These are phyloP conservation scores for Boletus edulis DNA, from an alignment of 768 basidiomycete genomes.

Conservation along the genomic window DNA sequence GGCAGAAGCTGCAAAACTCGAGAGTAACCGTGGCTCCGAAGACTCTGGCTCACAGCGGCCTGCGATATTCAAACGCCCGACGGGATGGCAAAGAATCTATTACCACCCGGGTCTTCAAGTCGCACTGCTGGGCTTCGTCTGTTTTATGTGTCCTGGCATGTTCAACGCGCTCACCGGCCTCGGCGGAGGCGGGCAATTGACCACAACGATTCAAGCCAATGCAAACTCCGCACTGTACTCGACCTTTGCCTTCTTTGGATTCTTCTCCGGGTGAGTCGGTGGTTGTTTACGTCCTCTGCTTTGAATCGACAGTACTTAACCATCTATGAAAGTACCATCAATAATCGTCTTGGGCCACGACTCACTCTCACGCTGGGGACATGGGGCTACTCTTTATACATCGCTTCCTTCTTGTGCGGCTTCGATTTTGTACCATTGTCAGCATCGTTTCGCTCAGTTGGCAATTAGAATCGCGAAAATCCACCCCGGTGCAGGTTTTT, in stretches of 20 bases:
- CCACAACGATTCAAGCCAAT: slow-evolving; percentile 61
- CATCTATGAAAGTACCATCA: slow-evolving; percentile 53
- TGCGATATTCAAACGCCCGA: slow-evolving; percentile 44
- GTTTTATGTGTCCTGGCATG: slow-evolving; percentile 60
- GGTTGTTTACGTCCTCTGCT: not conserved
- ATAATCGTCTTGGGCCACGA: slow-evolving; percentile 60
- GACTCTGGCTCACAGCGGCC: slow-evolving; percentile 17
- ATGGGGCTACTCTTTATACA: slow-evolving; percentile 49
- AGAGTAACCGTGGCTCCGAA: slow-evolving; percentile 12
- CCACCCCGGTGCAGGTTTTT: slow-evolving; percentile 42
- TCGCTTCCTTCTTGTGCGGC: slow-evolving; percentile 44
- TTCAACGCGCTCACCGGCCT: slow-evolving; percentile 80
- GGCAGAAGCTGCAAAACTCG: slow-evolving; percentile 17
- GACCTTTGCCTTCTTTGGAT: slow-evolving; percentile 58
- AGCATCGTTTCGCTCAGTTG: not conserved
- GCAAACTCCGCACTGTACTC: slow-evolving; percentile 66
- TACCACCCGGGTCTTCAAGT: slow-evolving; percentile 46
- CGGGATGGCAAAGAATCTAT: slow-evolving; percentile 52
- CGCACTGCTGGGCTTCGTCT: slow-evolving; percentile 61
- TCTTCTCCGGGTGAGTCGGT: slow-evolving; percentile 64
- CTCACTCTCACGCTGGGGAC: slow-evolving; percentile 51
- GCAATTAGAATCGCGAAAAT: slow-evolving; percentile 41
- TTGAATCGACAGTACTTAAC: not conserved
- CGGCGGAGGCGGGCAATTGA: slow-evolving; percentile 75
- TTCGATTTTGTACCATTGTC: not conserved